A percentile compares a stretch with the other conserved stretches of the same genome.
phyloP scores from a whole-genome alignment of 441 rosid species.

The Pelargonium cotyledonis region DNA sequence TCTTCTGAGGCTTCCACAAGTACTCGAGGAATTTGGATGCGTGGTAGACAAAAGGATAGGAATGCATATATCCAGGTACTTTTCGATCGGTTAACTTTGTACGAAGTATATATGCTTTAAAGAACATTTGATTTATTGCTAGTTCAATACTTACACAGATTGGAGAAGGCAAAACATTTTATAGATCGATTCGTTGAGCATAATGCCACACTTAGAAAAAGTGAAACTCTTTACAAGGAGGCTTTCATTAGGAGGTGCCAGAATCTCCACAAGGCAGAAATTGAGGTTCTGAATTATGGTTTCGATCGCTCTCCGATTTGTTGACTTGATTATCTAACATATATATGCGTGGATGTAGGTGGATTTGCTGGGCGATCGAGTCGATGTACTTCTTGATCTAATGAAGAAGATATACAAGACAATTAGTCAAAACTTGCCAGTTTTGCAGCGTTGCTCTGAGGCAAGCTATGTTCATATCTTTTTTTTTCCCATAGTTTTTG shows the following conservation, averaged over 20 bases:
- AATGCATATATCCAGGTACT: constrained; percentile 40
- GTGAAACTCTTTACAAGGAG: constrained; percentile 42
- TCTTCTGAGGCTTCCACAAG: constrained; percentile 22
- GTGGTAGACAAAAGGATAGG: constrained; percentile 33
- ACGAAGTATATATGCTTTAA: no score
- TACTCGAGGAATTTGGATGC: constrained; percentile 33
- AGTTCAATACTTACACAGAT: constrained; percentile 29
- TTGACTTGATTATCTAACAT: background rate
- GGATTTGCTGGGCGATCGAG: constrained; percentile 78
- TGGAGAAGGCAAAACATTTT: constrained; percentile 33
- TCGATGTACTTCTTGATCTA: constrained; percentile 40
- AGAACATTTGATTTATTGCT: no score
- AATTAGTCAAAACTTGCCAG: constrained; percentile 37
- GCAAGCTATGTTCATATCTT: constrained; percentile 20
- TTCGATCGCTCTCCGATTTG: background rate
- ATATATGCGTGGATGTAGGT: constrained; percentile 37
- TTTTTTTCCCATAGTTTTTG: background rate
- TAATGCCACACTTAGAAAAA: constrained; percentile 24
- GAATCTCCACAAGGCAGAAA: constrained; percentile 75
- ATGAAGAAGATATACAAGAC: constrained; percentile 46
- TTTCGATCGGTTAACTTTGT: background rate
- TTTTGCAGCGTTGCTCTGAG: constrained; percentile 38
- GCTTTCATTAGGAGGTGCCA: constrained; percentile 58
- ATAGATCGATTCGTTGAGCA: constrained; percentile 27
- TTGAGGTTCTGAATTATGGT: constrained; percentile 42